Percentiles rank a stretch among this genome's conserved stretches.
phyloP scores from a whole-genome alignment of 345 rosid species.

The Clausena lansium region DNA sequence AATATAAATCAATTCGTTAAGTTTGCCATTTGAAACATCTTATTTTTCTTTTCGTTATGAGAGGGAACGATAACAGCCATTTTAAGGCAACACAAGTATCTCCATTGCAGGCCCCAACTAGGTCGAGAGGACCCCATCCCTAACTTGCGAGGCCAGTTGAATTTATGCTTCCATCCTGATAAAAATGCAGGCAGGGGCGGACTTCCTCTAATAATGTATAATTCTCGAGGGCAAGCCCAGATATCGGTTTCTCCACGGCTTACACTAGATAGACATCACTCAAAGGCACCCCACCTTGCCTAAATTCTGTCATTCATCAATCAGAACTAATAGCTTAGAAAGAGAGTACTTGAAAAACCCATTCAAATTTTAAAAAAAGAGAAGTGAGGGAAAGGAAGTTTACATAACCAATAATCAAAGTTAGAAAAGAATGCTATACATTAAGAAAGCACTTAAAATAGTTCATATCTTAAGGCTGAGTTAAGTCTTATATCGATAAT shows the following conservation, averaged over 20 bases:
- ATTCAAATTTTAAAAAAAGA: not conserved
- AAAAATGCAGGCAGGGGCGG: not conserved
- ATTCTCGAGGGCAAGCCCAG: slow-evolving; percentile 6
- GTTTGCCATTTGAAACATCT: not conserved
- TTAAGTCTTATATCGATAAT: not conserved
- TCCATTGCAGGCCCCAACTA: not conserved
- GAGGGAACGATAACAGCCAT: not conserved
- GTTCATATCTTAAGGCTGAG: not conserved
- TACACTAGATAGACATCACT: slow-evolving; percentile 28
- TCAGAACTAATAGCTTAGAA: slow-evolving; percentile 31
- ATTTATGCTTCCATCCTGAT: not conserved
- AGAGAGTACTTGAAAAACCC: slow-evolving; percentile 7
- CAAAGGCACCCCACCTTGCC: slow-evolving; percentile 35
- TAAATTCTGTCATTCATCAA: slow-evolving; percentile 43
- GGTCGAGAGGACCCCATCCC: not conserved
- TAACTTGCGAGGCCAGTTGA: not conserved
- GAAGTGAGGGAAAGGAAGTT: not conserved
- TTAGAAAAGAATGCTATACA: not conserved
- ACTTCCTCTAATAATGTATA: not conserved
- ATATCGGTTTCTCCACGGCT: slow-evolving; percentile 23
- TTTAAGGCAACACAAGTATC: not conserved
- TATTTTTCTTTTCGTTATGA: not conserved
- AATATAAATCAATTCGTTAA: not conserved
- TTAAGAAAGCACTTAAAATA: not conserved
- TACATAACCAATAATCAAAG: not conserved